These are phyloP conservation scores for Gossypium trilobum DNA, from an alignment of 441 rosid species.

Conservation along the genomic window DNA sequence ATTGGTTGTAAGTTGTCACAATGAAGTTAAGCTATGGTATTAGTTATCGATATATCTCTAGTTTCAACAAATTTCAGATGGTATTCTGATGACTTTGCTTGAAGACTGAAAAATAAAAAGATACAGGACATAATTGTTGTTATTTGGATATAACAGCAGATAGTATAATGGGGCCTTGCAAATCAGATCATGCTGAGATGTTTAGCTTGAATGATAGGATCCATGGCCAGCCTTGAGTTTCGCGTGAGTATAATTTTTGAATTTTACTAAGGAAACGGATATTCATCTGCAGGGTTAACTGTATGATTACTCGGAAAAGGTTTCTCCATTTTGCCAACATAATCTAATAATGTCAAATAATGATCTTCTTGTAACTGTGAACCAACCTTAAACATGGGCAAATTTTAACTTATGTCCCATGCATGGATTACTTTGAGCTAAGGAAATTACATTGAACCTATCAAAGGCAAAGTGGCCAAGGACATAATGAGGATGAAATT, in stretches of 20 bases:
- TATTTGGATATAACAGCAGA: not conserved
- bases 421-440: not conserved
- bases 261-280: not conserved
- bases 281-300: not conserved
- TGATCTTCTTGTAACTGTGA: not conserved
- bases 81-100: no score
- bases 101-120: no score
- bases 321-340: not conserved
- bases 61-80: no score
- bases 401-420: not conserved
- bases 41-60: no score
- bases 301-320: not conserved
- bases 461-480: not conserved
- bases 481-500: not conserved
- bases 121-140: not conserved
- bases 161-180: no score
- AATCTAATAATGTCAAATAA: not conserved
- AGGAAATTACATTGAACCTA: not conserved
- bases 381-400: not conserved
- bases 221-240: not conserved
- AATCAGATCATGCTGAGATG: not conserved
- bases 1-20: slow-evolving; percentile 3
- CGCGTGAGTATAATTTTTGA: not conserved
- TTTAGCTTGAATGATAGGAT: not conserved
- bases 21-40: no score